Evolutionary conservation across 768 basidiomycete genomes (phyloP).

Genomic region (Dendrothele bispora): DNA sequence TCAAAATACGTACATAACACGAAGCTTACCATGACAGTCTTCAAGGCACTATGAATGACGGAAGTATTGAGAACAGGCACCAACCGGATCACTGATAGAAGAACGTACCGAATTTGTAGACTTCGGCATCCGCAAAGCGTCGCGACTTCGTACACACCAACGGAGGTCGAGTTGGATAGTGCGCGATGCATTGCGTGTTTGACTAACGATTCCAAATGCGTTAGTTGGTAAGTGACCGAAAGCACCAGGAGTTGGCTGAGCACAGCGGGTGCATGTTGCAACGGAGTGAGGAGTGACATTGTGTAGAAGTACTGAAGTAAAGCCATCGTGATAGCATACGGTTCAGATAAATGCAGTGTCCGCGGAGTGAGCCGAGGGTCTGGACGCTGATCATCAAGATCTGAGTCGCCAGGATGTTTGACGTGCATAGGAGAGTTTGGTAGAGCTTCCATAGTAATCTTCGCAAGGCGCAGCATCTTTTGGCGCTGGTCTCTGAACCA

Average conservation of each 20-base stretch:
- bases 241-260: conserved; percentile 85
- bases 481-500: conserved; percentile 85
- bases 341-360: conserved; percentile 79
- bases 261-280: conserved; percentile 90
- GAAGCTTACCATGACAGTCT: conserved; percentile 75
- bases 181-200: conserved; percentile 93
- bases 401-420: conserved; percentile 51
- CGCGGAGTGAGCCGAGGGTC: conserved; percentile 84
- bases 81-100: conserved; percentile 20
- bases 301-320: conserved; percentile 95
- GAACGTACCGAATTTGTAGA: conserved; percentile 82
- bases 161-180: conserved; percentile 79
- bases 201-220: conserved; percentile 75
- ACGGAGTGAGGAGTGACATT: conserved; percentile 78
- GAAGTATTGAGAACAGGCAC: conserved; percentile 9
- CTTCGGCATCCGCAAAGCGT: conserved; percentile 87
- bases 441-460: conserved; percentile 53
- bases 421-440: conserved; percentile 63
- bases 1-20: not conserved
- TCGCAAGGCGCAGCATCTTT: conserved; percentile 58
- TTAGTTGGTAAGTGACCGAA: conserved; percentile 77
- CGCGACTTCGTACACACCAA: conserved; percentile 93
- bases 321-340: conserved; percentile 86
- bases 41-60: conserved; percentile 55
- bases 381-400: conserved; percentile 51